Evolutionary conservation across 1,284 basidiomycete species (phyloP).

Genomic region (Irpex sp.): DNA sequence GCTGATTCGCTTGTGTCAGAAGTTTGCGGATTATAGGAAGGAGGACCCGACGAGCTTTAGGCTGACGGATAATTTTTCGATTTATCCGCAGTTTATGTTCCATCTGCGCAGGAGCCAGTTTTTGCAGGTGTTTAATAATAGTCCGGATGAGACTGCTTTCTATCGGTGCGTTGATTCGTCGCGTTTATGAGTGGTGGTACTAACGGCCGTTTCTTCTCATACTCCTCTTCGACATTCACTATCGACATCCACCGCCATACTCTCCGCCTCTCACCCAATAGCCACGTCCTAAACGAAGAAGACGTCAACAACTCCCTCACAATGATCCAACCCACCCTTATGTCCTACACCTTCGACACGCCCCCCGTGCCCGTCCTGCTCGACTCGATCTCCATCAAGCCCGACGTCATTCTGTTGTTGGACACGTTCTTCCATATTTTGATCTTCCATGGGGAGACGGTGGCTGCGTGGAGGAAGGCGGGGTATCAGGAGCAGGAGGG

Average conservation of each 20-base stretch:
- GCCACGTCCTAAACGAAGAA: conserved; percentile 91
- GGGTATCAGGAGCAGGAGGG: conserved; percentile 99
- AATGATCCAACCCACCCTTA: conserved; percentile 99
- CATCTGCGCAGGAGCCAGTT: conserved; percentile 97
- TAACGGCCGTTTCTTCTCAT: background rate
- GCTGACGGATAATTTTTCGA: conserved; percentile 93
- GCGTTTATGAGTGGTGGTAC: too few relatives aligned
- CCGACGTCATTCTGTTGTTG: conserved; percentile 95
- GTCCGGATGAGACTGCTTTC: conserved; percentile 98
- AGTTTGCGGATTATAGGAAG: conserved; percentile 99
- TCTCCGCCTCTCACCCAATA: too few relatives aligned
- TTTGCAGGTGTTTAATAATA: conserved; percentile 99
- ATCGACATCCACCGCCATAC: background rate
- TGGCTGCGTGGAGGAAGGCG: conserved; percentile 98
- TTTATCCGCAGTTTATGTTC: conserved; percentile 99
- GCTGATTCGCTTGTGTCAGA: conserved; percentile 98
- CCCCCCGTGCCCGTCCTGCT: conserved; percentile 92
- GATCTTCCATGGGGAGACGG: conserved; percentile 98
- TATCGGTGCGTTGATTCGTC: conserved; percentile 62
- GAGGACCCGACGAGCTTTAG: conserved; percentile 96
- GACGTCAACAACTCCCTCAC: conserved; percentile 99
- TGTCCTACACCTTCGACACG: conserved; percentile 96
- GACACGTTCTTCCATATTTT: conserved; percentile 99
- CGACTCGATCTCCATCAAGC: conserved; percentile 97
- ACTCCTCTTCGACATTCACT: background rate